These are phyloP conservation scores for Naganishia randhawae DNA, from an alignment of 768 basidiomycete genomes.

Conservation along the genomic window DNA sequence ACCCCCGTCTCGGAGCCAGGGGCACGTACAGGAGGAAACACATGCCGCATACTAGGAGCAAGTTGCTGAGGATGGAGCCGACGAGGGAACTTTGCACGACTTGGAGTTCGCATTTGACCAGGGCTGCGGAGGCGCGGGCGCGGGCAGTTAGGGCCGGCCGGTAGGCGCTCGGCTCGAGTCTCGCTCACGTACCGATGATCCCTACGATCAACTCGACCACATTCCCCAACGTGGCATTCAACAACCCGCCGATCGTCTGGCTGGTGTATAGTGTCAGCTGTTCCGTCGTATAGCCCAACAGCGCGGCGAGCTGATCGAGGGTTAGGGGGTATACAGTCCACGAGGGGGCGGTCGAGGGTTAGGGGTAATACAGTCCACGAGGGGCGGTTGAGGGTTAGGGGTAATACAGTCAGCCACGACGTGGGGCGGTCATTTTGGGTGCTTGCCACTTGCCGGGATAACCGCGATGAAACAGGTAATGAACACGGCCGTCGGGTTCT, in stretches of 20 bases:
- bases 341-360: too few relatives aligned
- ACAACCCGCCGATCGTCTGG: slow-evolving; percentile 57
- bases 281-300: slow-evolving; percentile 59
- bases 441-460: slow-evolving; percentile 50
- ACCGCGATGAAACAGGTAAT: slow-evolving; percentile 57
- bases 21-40: slow-evolving; percentile 38
- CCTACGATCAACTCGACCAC: slow-evolving; percentile 58
- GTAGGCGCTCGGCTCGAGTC: neutral
- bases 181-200: slow-evolving; percentile 1
- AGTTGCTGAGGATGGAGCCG: slow-evolving; percentile 57
- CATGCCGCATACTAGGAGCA: slow-evolving; percentile 52
- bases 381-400: too few relatives aligned
- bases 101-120: slow-evolving; percentile 54
- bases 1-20: too few relatives aligned
- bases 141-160: neutral
- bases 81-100: slow-evolving; percentile 59
- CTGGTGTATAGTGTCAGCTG: slow-evolving; percentile 53
- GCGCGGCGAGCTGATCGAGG: slow-evolving; percentile 48
- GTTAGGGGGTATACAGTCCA: neutral
- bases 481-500: slow-evolving; percentile 55
- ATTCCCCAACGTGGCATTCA: slow-evolving; percentile 60
- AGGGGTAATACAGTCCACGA: too few relatives aligned
- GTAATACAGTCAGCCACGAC: too few relatives aligned
- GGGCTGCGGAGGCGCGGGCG: slow-evolving; percentile 30
- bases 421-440: too few relatives aligned